Conservation (phyloP, 306 rosid genomes). For the Ceratonia siliqua region DNA sequence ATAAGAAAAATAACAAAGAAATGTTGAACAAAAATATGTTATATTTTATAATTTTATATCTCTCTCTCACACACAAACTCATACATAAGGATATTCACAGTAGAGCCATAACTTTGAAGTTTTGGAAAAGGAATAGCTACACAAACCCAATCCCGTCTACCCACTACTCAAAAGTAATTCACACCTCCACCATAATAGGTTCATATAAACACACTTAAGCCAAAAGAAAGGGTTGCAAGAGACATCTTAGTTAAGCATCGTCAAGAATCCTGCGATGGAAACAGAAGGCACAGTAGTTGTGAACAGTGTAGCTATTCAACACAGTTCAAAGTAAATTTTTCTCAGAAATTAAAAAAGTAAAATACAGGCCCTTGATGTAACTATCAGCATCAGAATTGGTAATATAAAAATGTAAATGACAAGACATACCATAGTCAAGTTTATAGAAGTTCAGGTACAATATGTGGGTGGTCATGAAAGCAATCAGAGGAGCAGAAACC, state of each 20-base stretch:
- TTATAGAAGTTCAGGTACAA: slow-evolving; percentile 66
- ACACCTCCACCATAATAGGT: background rate
- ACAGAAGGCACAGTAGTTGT: background rate
- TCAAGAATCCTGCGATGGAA: background rate
- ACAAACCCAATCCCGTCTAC: slow-evolving; percentile 9
- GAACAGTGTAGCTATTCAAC: background rate
- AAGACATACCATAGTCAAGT: slow-evolving; percentile 63
- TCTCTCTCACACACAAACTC: background rate
- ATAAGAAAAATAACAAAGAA: background rate
- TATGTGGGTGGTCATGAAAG: slow-evolving; percentile 70
- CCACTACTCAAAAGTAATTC: background rate
- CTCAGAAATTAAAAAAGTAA: background rate
- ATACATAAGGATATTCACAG: background rate
- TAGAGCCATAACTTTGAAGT: background rate
- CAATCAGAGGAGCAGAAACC: slow-evolving; percentile 75
- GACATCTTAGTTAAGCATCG: background rate
- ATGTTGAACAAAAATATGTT: background rate
- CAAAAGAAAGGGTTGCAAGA: background rate
- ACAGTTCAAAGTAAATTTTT: background rate
- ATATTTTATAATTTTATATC: background rate
- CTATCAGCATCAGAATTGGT: background rate
- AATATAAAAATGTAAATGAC: background rate
- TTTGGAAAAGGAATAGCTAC: background rate
- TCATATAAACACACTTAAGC: background rate
- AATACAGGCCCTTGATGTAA: background rate